Conservation (phyloP, 441 rosid genomes). For the Erodium moschatum region DNA sequence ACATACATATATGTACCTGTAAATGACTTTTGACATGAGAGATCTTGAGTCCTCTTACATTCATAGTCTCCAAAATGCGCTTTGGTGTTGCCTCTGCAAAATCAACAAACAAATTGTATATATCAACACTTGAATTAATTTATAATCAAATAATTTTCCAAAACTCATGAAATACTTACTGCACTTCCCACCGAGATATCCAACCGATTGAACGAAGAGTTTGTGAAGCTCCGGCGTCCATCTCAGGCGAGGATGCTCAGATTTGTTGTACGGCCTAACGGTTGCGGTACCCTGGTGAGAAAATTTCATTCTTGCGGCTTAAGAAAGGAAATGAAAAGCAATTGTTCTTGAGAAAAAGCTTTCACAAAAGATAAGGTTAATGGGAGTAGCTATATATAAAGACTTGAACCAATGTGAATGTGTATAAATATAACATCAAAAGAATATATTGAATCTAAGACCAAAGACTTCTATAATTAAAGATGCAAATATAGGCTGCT, state of each 20-base stretch:
- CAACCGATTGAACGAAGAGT: constrained; percentile 27
- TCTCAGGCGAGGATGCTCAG: constrained; percentile 32
- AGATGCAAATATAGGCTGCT: background rate
- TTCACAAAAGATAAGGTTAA: background rate
- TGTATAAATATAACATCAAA: constrained; percentile 2
- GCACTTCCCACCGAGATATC: constrained; percentile 35
- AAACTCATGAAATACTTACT: constrained; percentile 23
- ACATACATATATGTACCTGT: constrained; percentile 25
- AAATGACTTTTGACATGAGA: constrained; percentile 45
- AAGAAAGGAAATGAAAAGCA: background rate
- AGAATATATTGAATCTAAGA: constrained; percentile 16
- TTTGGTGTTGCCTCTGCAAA: constrained; percentile 38
- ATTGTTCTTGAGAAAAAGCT: background rate
- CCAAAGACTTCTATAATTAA: constrained; percentile 22
- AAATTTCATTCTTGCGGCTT: constrained; percentile 8
- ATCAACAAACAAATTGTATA: background rate
- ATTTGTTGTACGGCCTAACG: constrained; percentile 32
- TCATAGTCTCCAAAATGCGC: constrained; percentile 35
- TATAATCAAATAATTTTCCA: background rate
- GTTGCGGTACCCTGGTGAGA: constrained; percentile 9
- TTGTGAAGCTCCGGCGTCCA: constrained; percentile 42
- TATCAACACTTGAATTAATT: background rate
- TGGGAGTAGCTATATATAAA: background rate
- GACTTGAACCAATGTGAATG: background rate
- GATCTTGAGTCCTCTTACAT: constrained; percentile 30